Evolutionary conservation across 495 filamentous ascomycete species (phyloP).

Genomic region (Hapsidospora chrysogenum): DNA sequence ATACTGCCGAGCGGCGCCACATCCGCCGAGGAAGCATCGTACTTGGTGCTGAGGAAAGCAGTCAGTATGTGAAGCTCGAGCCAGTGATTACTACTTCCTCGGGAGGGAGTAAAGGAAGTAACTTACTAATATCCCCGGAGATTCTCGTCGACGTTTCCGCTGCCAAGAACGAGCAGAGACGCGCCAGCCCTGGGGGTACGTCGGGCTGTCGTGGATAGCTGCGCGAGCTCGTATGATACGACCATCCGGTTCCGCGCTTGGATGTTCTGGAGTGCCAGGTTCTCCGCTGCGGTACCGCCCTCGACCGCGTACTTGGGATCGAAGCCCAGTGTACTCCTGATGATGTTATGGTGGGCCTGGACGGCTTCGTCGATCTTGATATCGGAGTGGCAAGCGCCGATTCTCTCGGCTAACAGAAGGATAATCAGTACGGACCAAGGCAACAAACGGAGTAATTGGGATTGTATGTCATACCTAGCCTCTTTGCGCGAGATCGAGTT

Average conservation of each 20-base stretch:
- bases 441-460: too few species aligned
- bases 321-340: constrained; percentile 15
- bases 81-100: constrained; percentile 7
- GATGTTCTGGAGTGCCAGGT: constrained; percentile 60
- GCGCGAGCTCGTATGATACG: constrained; percentile 56
- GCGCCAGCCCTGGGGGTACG: constrained; percentile 21
- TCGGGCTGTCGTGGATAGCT: constrained; percentile 43
- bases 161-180: constrained; percentile 20
- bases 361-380: constrained; percentile 57
- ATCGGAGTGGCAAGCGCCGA: constrained; percentile 60
- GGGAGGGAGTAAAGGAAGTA: too few species aligned
- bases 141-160: constrained; percentile 36
- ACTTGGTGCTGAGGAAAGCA: constrained; percentile 21
- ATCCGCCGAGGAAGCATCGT: constrained; percentile 44
- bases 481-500: too few species aligned
- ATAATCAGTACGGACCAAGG: too few species aligned
- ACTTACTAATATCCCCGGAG: constrained; percentile 40
- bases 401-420: constrained; percentile 44
- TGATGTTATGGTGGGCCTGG: constrained; percentile 17
- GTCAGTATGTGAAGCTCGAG: constrained; percentile 26
- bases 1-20: constrained; percentile 61
- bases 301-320: constrained; percentile 47
- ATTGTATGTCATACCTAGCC: too few species aligned
- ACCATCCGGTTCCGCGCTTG: constrained; percentile 77
- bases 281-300: constrained; percentile 43